Evolutionary conservation across 2,329 filamentous ascomycete genomes (phyloP), one percentile per base, ranked within the genome.

Genomic region (Boeremia exigua): DNA sequence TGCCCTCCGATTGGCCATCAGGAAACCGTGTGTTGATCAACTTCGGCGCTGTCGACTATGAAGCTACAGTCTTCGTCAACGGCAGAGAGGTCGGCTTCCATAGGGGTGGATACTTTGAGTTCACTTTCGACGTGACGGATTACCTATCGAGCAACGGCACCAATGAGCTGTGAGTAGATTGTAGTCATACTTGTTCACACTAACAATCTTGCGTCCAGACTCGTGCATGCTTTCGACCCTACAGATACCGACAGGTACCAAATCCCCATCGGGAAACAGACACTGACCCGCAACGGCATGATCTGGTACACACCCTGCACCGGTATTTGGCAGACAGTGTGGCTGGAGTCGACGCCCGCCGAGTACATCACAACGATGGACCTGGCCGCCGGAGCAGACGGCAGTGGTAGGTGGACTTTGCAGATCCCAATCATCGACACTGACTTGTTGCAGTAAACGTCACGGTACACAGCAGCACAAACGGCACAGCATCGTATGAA

Each of bases 221-320:
- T 86, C 19, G 85, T 90, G 2, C 87, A 86, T 62, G 87, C 88
- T 0, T 83, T 84, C 48, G 88, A 91, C 57, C 88, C 88, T 0
- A 90, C 88, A 0, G 88, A 90, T 63, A 67, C 71, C 28, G 78
- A 78, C 2, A 72, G 74, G 5, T 77, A 80, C 54, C 80, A 86
- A 11, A 86, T 88, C 37, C 87, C 88, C 0, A 81, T 88, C 38
- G 88, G 88, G 59, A 89, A 90, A 69, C 87, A 89, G 69, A 83
- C 81, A 0, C 67, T 82, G 0, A 75, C 73, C 0, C 84, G 83
- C 0, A 81, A 79, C 10, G 84, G 86, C 62, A 68, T 67, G 62
- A 91, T 91, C 56, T 91, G 88, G 71, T 91, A 91, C 69, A 86
- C 85, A 0, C 85, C 88, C 0, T 91, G 88, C 68, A 88, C 86